Evolutionary conservation across 371 early-diverging fungal species (phyloP).

Genomic region (Syncephalastrum contaminatum): DNA sequence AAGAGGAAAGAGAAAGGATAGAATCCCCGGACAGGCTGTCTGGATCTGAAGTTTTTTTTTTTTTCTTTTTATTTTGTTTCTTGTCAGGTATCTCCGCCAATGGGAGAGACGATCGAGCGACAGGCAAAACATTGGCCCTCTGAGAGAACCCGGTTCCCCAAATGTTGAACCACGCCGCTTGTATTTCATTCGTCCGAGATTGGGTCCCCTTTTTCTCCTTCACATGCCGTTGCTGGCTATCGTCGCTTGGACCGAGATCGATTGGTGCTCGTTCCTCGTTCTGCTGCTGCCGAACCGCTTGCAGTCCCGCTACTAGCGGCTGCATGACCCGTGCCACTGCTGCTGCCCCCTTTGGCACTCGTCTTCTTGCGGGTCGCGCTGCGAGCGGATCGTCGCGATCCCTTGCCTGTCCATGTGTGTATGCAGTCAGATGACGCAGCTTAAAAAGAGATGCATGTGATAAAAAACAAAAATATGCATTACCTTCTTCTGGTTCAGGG

Average conservation of each 20-base stretch:
- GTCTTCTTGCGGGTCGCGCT: conserved; percentile 6
- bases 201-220: background rate
- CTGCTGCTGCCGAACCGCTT: background rate
- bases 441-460: conserved; percentile 2
- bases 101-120: too few species aligned
- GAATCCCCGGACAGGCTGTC: too few species aligned
- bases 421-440: background rate
- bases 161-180: conserved; percentile 1
- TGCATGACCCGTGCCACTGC: background rate
- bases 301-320: background rate
- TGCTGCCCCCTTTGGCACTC: background rate
- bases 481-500: conserved; percentile 62
- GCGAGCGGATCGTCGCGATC: conserved; percentile 11
- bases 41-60: conserved; percentile 9
- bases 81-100: background rate
- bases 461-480: background rate
- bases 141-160: too few species aligned
- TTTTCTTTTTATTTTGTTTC: conserved; percentile 5
- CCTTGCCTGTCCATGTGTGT: conserved; percentile 1
- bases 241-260: conserved; percentile 10
- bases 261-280: too few species aligned
- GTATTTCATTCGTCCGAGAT: too few species aligned
- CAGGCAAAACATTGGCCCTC: background rate
- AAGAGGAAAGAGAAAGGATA: conserved; percentile 9
- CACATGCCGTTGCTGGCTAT: conserved; percentile 9